These are phyloP conservation scores for Kodamaea sagamina DNA, from an alignment of 805 yeast species.

Conservation along the genomic window DNA sequence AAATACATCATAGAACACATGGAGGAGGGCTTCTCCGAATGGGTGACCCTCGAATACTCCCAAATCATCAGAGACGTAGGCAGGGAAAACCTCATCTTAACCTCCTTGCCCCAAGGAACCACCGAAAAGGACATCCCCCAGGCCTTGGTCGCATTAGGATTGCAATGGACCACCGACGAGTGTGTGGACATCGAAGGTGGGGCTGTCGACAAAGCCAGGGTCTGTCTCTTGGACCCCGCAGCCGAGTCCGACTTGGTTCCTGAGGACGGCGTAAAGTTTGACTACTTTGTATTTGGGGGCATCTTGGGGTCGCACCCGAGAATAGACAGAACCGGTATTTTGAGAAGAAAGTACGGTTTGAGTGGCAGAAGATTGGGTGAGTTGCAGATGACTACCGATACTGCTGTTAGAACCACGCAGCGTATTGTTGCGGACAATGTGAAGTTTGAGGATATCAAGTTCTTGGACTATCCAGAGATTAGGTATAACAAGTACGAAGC, in stretches of 20 bases:
- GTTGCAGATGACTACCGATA: conserved; percentile 96
- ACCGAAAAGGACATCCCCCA: conserved; percentile 65
- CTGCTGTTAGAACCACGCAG: conserved; percentile 92
- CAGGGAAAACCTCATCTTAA: conserved; percentile 65
- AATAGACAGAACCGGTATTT: conserved; percentile 89
- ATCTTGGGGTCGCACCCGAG: conserved; percentile 93
- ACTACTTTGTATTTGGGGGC: conserved; percentile 94
- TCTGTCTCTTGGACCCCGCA: conserved; percentile 87
- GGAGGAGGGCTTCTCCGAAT: conserved; percentile 95
- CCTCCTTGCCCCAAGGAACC: conserved; percentile 71
- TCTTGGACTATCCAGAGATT: conserved; percentile 92
- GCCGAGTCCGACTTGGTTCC: conserved; percentile 77
- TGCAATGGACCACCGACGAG: conserved; percentile 83
- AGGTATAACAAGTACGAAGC: conserved; percentile 85
- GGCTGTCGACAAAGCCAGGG: conserved; percentile 46
- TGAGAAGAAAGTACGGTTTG: conserved; percentile 77
- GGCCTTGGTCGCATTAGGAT: conserved; percentile 56
- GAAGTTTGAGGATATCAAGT: conserved; percentile 70
- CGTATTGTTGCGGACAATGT: conserved; percentile 61
- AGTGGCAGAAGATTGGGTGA: conserved; percentile 84
- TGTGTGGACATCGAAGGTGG: conserved; percentile 55
- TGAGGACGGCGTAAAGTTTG: conserved; percentile 62
- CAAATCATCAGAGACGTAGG: conserved; percentile 87
- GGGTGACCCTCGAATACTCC: conserved; percentile 88
- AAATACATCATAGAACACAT: conserved; percentile 94